phyloP scores from a whole-genome alignment of 108 stramenopile genomes.

The Fistulifera pelliculosa region DNA sequence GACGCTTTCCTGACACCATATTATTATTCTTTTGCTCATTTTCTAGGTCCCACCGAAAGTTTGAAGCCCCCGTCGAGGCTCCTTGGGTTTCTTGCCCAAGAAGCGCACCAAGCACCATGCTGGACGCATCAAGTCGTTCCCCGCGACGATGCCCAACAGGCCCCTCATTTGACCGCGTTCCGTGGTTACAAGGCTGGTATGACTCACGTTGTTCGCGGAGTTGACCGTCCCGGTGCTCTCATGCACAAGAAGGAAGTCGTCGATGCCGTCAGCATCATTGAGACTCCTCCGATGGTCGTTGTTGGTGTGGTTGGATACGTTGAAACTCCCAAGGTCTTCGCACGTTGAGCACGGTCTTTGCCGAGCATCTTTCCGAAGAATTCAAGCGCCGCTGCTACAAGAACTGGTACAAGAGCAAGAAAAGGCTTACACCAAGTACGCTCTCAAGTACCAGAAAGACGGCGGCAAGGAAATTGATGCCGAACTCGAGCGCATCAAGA shows the following conservation, averaged over 20 bases:
- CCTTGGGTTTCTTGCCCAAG: slow-evolving; percentile 97
- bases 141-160: slow-evolving; percentile 82
- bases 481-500: slow-evolving; percentile 97
- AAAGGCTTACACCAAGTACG: slow-evolving; percentile 99
- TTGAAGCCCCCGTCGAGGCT: slow-evolving; percentile 96
- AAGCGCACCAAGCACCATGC: slow-evolving; percentile 99
- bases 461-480: slow-evolving; percentile 89
- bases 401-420: slow-evolving; percentile 99
- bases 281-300: slow-evolving; percentile 98
- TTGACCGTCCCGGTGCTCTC: slow-evolving; percentile 98
- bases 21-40: neutral
- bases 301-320: slow-evolving; percentile 99
- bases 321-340: slow-evolving; percentile 97
- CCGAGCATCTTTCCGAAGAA: slow-evolving; percentile 97
- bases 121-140: slow-evolving; percentile 97
- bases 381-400: slow-evolving; percentile 99
- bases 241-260: slow-evolving; percentile 99
- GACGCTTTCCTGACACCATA: neutral
- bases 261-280: slow-evolving; percentile 97
- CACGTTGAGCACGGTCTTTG: slow-evolving; percentile 98
- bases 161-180: slow-evolving; percentile 97
- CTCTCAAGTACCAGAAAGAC: slow-evolving; percentile 92
- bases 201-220: slow-evolving; percentile 98
- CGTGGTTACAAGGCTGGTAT: slow-evolving; percentile 99
- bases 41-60: slow-evolving; percentile 95